Evolutionary conservation across 768 basidiomycete genomes (phyloP).

Genomic region (Nevesoporus exiguus): DNA sequence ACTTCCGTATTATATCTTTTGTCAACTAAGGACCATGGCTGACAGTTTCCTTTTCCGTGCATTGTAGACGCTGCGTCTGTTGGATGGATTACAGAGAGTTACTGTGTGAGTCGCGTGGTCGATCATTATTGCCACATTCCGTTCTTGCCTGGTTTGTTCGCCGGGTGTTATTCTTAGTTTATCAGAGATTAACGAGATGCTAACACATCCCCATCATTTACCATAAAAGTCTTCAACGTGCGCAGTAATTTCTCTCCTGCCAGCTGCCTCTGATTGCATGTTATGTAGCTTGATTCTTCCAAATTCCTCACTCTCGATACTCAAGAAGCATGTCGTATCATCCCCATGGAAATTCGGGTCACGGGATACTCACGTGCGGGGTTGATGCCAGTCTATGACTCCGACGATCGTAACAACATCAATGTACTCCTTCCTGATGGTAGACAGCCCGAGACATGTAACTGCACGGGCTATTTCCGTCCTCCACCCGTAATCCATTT

Average conservation of each 20-base stretch:
- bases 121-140: not conserved
- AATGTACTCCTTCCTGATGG: constrained; percentile 11
- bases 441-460: not conserved
- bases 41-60: not conserved
- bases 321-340: constrained; percentile 49
- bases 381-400: constrained; percentile 19
- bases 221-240: constrained; percentile 24
- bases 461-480: constrained; percentile 23
- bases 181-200: not conserved
- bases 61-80: constrained; percentile 48
- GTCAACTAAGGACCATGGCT: not conserved
- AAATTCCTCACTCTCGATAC: constrained; percentile 32
- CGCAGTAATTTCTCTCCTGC: not conserved
- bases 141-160: no score
- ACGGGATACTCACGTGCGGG: constrained; percentile 33
- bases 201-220: not conserved
- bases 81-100: constrained; percentile 59
- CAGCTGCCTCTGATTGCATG: not conserved
- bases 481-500: constrained; percentile 52
- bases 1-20: not conserved
- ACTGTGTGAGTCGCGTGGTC: constrained; percentile 38
- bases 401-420: constrained; percentile 8
- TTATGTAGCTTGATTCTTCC: constrained; percentile 19
- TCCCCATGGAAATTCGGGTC: constrained; percentile 48
- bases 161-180: not conserved